phyloP scores from a whole-genome alignment of 1,284 basidiomycete genomes.

The Bjerkandera adusta region DNA sequence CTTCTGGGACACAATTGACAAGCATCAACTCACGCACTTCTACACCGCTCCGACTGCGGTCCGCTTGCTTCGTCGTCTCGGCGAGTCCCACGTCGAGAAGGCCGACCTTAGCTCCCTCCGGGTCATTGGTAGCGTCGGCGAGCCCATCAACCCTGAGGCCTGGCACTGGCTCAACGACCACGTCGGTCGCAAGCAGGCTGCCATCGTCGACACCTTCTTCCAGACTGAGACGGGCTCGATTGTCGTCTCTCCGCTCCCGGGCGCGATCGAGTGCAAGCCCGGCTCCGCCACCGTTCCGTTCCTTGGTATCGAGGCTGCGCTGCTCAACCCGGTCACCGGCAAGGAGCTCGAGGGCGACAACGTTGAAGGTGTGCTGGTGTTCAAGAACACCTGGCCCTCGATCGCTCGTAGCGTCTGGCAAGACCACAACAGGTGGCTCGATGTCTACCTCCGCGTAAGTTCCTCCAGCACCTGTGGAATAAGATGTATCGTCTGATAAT shows the following conservation, averaged over 20 bases:
- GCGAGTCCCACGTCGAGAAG: conserved; percentile 82
- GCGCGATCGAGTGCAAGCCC: conserved; percentile 94
- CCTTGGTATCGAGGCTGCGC: conserved; percentile 91
- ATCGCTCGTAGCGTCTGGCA: conserved; percentile 93
- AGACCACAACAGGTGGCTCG: conserved; percentile 81
- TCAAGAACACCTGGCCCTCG: conserved; percentile 92
- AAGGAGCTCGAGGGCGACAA: conserved; percentile 75
- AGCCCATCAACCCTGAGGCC: conserved; percentile 99
- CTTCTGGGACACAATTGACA: conserved; percentile 96
- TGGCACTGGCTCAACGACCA: conserved; percentile 99
- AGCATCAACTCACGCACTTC: conserved; percentile 93
- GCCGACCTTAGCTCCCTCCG: conserved; percentile 80
- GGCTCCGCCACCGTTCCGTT: conserved; percentile 97
- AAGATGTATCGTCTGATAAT: neutral
- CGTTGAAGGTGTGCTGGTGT: conserved; percentile 89
- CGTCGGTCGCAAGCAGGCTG: conserved; percentile 87
- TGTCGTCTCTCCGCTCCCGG: conserved; percentile 93
- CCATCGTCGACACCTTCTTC: conserved; percentile 96
- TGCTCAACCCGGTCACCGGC: conserved; percentile 85
- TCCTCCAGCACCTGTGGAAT: neutral
- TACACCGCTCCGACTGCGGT: conserved; percentile 94
- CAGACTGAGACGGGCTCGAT: conserved; percentile 99
- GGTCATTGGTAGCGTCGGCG: conserved; percentile 91
- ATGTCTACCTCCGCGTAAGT: conserved; percentile 86
- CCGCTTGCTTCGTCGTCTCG: conserved; percentile 86